phyloP scores from a whole-genome alignment of 2,329 filamentous ascomycete genomes.

The Anthostomella pinea region DNA sequence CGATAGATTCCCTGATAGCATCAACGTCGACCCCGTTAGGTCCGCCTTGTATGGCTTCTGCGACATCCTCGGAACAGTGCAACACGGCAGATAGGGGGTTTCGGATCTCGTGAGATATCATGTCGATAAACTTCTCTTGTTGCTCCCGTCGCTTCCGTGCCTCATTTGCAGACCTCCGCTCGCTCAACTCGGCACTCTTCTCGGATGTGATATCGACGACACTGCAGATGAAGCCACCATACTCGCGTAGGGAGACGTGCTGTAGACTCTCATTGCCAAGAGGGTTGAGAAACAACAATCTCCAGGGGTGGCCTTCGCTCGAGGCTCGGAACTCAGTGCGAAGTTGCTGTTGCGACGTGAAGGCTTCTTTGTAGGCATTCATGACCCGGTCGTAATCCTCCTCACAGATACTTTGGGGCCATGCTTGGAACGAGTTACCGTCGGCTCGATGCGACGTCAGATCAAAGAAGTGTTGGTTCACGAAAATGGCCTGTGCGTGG shows the following conservation, averaged over 20 bases:
- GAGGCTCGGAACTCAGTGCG: not conserved
- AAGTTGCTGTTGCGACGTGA: not conserved
- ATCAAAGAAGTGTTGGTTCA: not conserved
- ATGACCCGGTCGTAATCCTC: slow-evolving; percentile 1
- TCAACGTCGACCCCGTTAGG: slow-evolving; percentile 52
- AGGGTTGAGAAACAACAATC: not conserved
- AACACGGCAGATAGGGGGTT: slow-evolving; percentile 72
- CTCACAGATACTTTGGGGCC: not conserved
- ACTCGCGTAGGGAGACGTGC: not conserved
- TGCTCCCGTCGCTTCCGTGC: slow-evolving; percentile 61
- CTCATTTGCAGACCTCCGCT: slow-evolving; percentile 43
- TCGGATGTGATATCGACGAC: not conserved
- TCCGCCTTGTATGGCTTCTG: slow-evolving; percentile 61
- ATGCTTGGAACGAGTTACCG: not conserved
- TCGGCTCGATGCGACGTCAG: not conserved
- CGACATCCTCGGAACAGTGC: slow-evolving; percentile 50
- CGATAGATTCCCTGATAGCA: slow-evolving; percentile 70
- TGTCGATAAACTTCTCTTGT: slow-evolving; percentile 81
- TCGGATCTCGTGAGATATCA: slow-evolving; percentile 69
- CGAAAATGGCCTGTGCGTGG: not conserved
- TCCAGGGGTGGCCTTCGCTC: not conserved
- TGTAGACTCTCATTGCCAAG: not conserved
- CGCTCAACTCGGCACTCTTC: slow-evolving; percentile 17
- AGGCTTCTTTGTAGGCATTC: not conserved
- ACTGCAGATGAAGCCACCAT: not conserved